Evolutionary conservation across 2,329 filamentous ascomycete genomes (phyloP).

Genomic region (Cladosporium austrohemisphaericum): DNA sequence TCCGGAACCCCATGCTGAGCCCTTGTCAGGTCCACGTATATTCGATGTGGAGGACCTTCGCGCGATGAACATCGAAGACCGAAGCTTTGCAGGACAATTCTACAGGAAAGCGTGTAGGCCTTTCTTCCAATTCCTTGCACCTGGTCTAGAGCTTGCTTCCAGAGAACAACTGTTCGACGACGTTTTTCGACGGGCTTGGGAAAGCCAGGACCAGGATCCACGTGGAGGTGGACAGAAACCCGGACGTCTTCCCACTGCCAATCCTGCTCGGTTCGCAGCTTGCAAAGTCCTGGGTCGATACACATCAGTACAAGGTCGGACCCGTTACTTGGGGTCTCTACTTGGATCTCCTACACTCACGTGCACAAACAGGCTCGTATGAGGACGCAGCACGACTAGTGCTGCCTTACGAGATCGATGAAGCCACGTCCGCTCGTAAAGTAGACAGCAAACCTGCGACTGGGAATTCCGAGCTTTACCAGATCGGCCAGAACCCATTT

Average conservation of each 20-base stretch:
- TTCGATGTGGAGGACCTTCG: neutral
- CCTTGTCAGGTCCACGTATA: neutral
- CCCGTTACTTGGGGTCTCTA: neutral
- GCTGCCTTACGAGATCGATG: neutral
- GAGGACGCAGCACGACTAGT: neutral
- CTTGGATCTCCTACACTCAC: neutral
- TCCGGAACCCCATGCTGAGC: neutral
- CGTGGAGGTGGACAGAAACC: no score
- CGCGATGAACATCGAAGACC: neutral
- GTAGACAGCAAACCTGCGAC: neutral
- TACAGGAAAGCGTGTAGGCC: neutral
- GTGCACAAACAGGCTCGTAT: neutral
- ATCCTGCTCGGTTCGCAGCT: neutral
- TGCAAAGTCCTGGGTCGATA: neutral
- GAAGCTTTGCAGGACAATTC: neutral
- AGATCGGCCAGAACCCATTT: neutral
- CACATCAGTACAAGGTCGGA: neutral
- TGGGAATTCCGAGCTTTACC: constrained; percentile 1
- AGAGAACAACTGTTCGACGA: neutral
- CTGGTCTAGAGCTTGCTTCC: neutral
- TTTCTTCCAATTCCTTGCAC: neutral
- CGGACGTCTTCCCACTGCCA: neutral
- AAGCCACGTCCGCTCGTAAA: neutral
- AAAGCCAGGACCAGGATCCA: neutral
- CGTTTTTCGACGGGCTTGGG: neutral